Percentiles rank a stretch among this genome's conserved stretches.
These are phyloP conservation scores for Torulaspora franciscae DNA, from an alignment of 805 yeast genomes.

Conservation along the genomic window DNA sequence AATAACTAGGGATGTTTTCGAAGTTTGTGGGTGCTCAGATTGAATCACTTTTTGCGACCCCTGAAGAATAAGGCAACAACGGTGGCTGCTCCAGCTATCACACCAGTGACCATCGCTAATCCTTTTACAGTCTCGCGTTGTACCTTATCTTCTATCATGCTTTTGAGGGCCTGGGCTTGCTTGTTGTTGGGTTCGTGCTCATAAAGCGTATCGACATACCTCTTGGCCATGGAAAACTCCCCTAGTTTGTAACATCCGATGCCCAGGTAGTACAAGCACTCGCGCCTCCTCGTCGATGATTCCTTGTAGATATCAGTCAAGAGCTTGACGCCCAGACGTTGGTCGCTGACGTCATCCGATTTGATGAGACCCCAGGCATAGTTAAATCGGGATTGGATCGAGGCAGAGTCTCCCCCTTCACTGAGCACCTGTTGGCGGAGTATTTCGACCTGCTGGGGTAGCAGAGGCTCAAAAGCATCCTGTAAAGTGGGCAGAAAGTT, in stretches of 20 bases:
- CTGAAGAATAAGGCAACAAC: conserved; percentile 28
- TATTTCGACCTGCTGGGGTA: conserved; percentile 69
- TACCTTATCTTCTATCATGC: conserved; percentile 76
- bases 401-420: conserved; percentile 69
- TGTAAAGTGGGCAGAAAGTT: conserved; percentile 31
- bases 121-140: conserved; percentile 88
- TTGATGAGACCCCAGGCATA: conserved; percentile 95
- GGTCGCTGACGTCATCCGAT: conserved; percentile 56
- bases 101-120: conserved; percentile 79
- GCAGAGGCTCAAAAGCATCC: conserved; percentile 44
- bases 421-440: conserved; percentile 70
- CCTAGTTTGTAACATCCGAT: conserved; percentile 86
- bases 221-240: conserved; percentile 77
- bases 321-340: conserved; percentile 72
- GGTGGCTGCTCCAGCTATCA: conserved; percentile 79
- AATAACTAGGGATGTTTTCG: background rate
- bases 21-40: background rate
- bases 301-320: conserved; percentile 66
- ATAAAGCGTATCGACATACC: conserved; percentile 75
- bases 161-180: conserved; percentile 68
- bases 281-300: conserved; percentile 79
- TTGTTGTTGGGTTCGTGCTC: conserved; percentile 77
- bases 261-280: conserved; percentile 80
- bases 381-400: conserved; percentile 83
- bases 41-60: conserved; percentile 17